Conservation (phyloP, 306 rosid species). For the Carpinus viminea region DNA sequence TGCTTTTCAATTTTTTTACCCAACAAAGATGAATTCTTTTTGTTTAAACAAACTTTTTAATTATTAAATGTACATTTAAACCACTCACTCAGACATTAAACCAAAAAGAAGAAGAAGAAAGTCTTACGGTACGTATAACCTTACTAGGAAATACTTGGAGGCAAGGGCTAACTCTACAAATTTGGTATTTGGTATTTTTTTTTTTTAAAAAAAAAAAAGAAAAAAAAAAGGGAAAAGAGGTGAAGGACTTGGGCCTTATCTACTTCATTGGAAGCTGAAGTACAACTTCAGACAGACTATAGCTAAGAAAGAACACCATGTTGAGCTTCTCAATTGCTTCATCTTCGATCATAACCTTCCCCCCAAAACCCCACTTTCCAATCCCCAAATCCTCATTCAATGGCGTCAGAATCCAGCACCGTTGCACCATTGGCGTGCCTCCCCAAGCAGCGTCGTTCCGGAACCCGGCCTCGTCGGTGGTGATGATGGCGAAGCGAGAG, state of each 20-base stretch:
- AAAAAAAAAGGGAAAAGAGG: accelerated
- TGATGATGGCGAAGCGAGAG: slow-evolving; percentile 85
- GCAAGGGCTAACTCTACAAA: no score
- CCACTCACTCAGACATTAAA: no score
- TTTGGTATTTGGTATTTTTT: no score
- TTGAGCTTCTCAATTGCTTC: slow-evolving; percentile 44
- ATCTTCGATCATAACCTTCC: slow-evolving; percentile 36
- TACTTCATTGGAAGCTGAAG: neutral
- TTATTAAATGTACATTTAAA: no score
- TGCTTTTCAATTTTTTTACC: no score
- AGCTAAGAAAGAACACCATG: slow-evolving; percentile 31
- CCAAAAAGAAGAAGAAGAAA: no score
- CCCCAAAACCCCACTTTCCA: slow-evolving; percentile 32
- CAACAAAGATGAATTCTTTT: no score
- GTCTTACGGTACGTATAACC: no score
- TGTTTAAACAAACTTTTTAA: no score
- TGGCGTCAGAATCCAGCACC: slow-evolving; percentile 39
- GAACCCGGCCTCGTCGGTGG: slow-evolving; percentile 43
- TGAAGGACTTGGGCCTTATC: neutral
- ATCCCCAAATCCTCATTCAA: slow-evolving; percentile 46
- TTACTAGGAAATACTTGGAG: no score
- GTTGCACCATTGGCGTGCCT: slow-evolving; percentile 37
- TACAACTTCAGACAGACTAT: neutral
- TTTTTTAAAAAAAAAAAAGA: neutral
- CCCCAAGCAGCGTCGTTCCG: slow-evolving; percentile 24